Conservation (phyloP, 2,329 filamentous ascomycete genomes). For the Monosporascus sp. region DNA sequence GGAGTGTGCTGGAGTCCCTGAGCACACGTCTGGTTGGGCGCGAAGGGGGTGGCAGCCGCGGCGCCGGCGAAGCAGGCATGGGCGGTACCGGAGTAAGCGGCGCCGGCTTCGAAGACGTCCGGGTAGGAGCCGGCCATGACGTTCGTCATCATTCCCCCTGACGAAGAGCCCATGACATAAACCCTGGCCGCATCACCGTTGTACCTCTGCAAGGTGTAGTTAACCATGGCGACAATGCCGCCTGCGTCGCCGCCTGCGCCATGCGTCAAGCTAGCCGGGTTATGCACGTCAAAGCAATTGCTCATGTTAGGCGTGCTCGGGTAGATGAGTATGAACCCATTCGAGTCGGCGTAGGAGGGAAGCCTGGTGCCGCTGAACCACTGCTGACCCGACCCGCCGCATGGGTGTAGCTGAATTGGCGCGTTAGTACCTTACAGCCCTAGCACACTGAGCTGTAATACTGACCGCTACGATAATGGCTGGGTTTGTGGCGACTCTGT, state of each 20-base stretch:
- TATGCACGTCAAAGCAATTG: slow-evolving; percentile 19
- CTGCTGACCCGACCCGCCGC: slow-evolving; percentile 9
- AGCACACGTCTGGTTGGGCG: slow-evolving; percentile 14
- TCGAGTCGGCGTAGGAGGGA: slow-evolving; percentile 31
- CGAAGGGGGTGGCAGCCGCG: slow-evolving; percentile 11
- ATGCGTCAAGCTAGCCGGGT: slow-evolving; percentile 12
- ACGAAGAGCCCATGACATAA: slow-evolving; percentile 10
- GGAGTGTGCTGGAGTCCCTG: slow-evolving; percentile 11
- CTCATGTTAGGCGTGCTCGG: slow-evolving; percentile 17
- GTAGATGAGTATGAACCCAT: slow-evolving; percentile 39
- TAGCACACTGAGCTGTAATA: not conserved
- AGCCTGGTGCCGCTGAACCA: slow-evolving; percentile 11
- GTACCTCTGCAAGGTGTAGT: slow-evolving; percentile 12
- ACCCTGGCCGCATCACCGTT: slow-evolving; percentile 1
- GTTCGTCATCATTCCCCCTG: slow-evolving; percentile 18
- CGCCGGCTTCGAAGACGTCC: slow-evolving; percentile 15
- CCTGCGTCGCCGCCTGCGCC: slow-evolving; percentile 12
- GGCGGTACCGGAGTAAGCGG: slow-evolving; percentile 9
- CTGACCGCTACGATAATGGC: slow-evolving; percentile 19
- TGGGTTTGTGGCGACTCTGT: slow-evolving; percentile 25
- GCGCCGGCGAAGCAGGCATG: slow-evolving; percentile 13
- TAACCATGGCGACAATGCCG: slow-evolving; percentile 14
- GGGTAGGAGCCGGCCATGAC: slow-evolving; percentile 14
- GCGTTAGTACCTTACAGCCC: not conserved
- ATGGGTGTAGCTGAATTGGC: slow-evolving; percentile 10